Percentiles rank a stretch among this genome's conserved stretches.
These are phyloP conservation scores for Blastobotrys indianensis DNA, from an alignment of 1,139 yeast species.

Conservation along the genomic window DNA sequence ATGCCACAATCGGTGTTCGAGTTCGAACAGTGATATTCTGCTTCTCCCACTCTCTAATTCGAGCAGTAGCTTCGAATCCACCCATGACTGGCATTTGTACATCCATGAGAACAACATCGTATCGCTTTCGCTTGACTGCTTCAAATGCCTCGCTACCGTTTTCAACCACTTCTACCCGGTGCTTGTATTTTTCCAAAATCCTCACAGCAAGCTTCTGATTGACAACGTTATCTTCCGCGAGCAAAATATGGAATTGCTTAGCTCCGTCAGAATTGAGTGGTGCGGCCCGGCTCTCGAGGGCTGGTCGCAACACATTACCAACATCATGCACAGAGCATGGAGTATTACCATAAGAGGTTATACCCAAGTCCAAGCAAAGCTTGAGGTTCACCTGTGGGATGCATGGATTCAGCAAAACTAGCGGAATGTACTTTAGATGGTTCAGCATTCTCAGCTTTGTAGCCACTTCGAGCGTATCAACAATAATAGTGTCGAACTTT, in stretches of 20 bases:
- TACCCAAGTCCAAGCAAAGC: slow-evolving; percentile 76
- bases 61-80: slow-evolving; percentile 84
- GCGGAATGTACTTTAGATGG: slow-evolving; percentile 75
- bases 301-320: slow-evolving; percentile 78
- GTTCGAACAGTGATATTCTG: slow-evolving; percentile 69
- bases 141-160: slow-evolving; percentile 80
- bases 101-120: slow-evolving; percentile 85
- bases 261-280: slow-evolving; percentile 78
- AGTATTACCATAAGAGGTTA: slow-evolving; percentile 80
- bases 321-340: slow-evolving; percentile 78
- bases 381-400: slow-evolving; percentile 77
- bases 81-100: slow-evolving; percentile 97
- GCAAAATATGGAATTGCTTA: slow-evolving; percentile 62
- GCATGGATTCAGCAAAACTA: slow-evolving; percentile 69
- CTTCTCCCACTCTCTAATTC: slow-evolving; percentile 82
- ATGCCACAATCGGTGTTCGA: slow-evolving; percentile 80
- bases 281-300: slow-evolving; percentile 73
- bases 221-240: slow-evolving; percentile 83
- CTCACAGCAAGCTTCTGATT: slow-evolving; percentile 82
- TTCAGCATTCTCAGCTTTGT: slow-evolving; percentile 59
- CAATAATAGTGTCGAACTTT: slow-evolving; percentile 71
- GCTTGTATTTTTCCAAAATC: slow-evolving; percentile 77
- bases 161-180: slow-evolving; percentile 74
- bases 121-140: slow-evolving; percentile 59
- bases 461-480: slow-evolving; percentile 73